phyloP scores from a whole-genome alignment of 352 stramenopile genomes.

The Phytophthora multivora region DNA sequence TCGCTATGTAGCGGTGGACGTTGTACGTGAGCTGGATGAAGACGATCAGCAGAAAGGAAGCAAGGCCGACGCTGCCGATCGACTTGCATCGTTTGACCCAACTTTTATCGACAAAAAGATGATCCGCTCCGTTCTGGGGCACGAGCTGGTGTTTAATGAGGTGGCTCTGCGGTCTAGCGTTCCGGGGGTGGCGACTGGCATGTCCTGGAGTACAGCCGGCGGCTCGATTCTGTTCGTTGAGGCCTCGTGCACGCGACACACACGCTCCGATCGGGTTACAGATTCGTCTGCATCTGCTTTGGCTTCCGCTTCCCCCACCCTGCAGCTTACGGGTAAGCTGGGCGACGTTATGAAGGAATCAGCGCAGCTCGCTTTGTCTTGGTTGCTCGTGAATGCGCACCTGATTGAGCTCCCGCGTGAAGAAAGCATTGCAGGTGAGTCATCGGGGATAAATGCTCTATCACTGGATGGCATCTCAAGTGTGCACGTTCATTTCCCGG shows the following conservation, averaged over 20 bases:
- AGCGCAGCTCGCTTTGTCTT: conserved; percentile 82
- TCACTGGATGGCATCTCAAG: conserved; percentile 66
- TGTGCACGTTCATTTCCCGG: conserved; percentile 90
- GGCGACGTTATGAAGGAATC: conserved; percentile 92
- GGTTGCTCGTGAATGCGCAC: conserved; percentile 70
- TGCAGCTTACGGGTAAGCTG: conserved; percentile 78
- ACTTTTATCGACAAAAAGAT: conserved; percentile 55
- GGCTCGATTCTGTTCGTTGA: conserved; percentile 89
- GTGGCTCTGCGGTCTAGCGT: conserved; percentile 71
- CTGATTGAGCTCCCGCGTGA: conserved; percentile 50
- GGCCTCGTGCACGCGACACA: conserved; percentile 65
- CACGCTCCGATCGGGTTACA: conserved; percentile 20
- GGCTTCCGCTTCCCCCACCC: conserved; percentile 30
- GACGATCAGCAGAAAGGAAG: conserved; percentile 18
- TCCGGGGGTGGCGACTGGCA: conserved; percentile 75
- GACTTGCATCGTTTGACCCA: conserved; percentile 36
- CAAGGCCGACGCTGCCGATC: conserved; percentile 15
- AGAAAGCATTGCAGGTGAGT: conserved; percentile 11
- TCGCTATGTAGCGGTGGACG: conserved; percentile 69
- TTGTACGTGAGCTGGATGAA: conserved; percentile 60
- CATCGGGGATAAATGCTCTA: conserved; percentile 27
- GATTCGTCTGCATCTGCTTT: conserved; percentile 20
- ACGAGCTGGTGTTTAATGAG: conserved; percentile 77
- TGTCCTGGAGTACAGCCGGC: conserved; percentile 83
- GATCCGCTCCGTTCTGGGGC: conserved; percentile 67